phyloP scores from a whole-genome alignment of 1,284 basidiomycete genomes.

The Fomes fomentarius region DNA sequence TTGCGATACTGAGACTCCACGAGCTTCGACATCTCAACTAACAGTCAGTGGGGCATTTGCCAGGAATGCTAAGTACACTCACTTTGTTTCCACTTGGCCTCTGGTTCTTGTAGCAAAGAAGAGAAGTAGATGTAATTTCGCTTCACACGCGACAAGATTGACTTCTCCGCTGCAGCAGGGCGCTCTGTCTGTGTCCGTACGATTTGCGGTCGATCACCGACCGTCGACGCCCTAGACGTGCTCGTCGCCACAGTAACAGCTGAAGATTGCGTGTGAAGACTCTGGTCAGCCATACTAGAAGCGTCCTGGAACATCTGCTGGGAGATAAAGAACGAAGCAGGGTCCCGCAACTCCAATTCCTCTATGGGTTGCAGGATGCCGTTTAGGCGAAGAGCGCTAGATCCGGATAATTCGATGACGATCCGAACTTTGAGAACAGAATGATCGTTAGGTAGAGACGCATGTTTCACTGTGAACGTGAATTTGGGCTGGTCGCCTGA shows the following conservation, averaged over 20 bases:
- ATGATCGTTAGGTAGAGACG: conserved; percentile 70
- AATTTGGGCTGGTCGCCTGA: conserved; percentile 56
- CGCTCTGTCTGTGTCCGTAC: conserved; percentile 49
- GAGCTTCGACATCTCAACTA: conserved; percentile 58
- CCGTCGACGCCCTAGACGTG: conserved; percentile 31
- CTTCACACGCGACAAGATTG: conserved; percentile 82
- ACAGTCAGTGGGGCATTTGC: conserved; percentile 4
- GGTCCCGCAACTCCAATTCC: conserved; percentile 66
- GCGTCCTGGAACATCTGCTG: conserved; percentile 70
- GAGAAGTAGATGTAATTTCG: conserved; percentile 99
- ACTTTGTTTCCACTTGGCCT: conserved; percentile 96
- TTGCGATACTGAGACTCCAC: conserved; percentile 93
- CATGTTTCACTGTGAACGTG: conserved; percentile 72
- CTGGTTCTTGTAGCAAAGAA: conserved; percentile 95
- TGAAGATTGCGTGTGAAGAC: conserved; percentile 65
- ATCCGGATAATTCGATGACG: conserved; percentile 80
- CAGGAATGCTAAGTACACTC: conserved; percentile 32
- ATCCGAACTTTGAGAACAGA: conserved; percentile 80
- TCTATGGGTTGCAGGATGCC: conserved; percentile 77
- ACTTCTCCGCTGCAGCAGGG: conserved; percentile 70
- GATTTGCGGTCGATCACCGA: conserved; percentile 39
- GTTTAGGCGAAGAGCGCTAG: conserved; percentile 79
- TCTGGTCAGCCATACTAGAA: conserved; percentile 68
- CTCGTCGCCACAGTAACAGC: conserved; percentile 29
- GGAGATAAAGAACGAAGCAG: conserved; percentile 54